A percentile compares a stretch with the other conserved stretches of the same genome.
Conservation (phyloP, 2,329 filamentous ascomycete genomes). For the Fusarium nelsonii region DNA sequence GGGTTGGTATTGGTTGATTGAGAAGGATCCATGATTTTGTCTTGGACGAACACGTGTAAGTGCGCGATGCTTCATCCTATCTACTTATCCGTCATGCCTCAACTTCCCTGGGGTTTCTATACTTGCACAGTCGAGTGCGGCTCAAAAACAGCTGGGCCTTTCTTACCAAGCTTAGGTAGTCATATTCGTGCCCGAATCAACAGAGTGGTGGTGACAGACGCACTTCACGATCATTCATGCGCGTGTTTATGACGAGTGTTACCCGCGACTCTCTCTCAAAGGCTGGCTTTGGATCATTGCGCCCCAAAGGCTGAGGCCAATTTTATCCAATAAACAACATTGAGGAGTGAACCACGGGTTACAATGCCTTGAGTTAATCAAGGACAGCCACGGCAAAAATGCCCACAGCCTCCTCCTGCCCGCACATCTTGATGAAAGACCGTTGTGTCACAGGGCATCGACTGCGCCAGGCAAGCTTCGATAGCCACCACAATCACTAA, state of each 20-base stretch:
- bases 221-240: not conserved
- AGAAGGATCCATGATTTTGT: slow-evolving; percentile 10
- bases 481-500: not conserved
- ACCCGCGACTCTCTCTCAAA: not conserved
- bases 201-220: not conserved
- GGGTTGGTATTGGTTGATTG: not conserved
- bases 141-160: slow-evolving; percentile 16
- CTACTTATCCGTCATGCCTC: not conserved
- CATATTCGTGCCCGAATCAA: slow-evolving; percentile 16
- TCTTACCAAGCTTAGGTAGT: slow-evolving; percentile 14
- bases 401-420: not conserved
- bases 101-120: slow-evolving; percentile 20
- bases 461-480: not conserved
- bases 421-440: not conserved
- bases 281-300: not conserved
- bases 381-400: not conserved
- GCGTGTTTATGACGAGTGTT: not conserved
- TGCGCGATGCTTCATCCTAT: not conserved
- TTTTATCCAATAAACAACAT: not conserved
- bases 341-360: not conserved
- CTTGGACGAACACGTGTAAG: not conserved
- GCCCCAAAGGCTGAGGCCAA: slow-evolving; percentile 2
- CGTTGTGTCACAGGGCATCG: not conserved
- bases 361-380: not conserved
- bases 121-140: slow-evolving; percentile 18